These are phyloP conservation scores for Nowakowskiella sp. DNA, from an alignment of 192 early-diverging fungal species.

Conservation along the genomic window DNA sequence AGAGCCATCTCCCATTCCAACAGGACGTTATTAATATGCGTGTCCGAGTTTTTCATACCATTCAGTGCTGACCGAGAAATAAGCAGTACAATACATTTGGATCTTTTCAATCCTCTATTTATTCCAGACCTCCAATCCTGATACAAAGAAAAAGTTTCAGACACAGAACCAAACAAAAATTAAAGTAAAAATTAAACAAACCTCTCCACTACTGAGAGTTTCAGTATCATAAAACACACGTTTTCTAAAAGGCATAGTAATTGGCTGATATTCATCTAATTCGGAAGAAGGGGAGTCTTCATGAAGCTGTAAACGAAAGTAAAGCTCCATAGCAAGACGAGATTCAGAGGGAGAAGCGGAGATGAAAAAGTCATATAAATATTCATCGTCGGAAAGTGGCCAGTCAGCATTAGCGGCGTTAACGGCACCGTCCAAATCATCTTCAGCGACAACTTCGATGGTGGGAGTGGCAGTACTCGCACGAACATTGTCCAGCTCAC, in stretches of 20 bases:
- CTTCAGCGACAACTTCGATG: no score
- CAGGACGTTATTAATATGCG: slow-evolving; percentile 12
- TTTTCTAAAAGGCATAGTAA: slow-evolving; percentile 13
- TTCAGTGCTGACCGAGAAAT: slow-evolving; percentile 10
- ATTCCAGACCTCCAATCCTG: slow-evolving; percentile 22
- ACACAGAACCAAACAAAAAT: background rate
- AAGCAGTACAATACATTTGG: slow-evolving; percentile 16
- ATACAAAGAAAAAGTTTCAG: no score
- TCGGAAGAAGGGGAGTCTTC: slow-evolving; percentile 11
- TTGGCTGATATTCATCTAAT: slow-evolving; percentile 4
- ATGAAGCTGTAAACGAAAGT: slow-evolving; percentile 12
- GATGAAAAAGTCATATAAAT: slow-evolving; percentile 26
- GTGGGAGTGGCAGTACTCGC: no score
- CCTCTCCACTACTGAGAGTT: background rate
- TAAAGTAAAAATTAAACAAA: slow-evolving; percentile 2
- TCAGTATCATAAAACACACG: slow-evolving; percentile 16
- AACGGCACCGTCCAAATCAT: no score
- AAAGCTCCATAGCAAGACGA: slow-evolving; percentile 14
- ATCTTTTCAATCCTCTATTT: slow-evolving; percentile 19
- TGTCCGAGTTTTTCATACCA: slow-evolving; percentile 3
- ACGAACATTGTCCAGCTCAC: no score
- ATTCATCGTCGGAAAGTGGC: no score
- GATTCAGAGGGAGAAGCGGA: slow-evolving; percentile 16
- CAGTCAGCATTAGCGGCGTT: no score
- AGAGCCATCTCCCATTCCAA: slow-evolving; percentile 27